Base-by-base conservation (phyloP, 305 asterid species). In the Salvia sclarea region DNA sequence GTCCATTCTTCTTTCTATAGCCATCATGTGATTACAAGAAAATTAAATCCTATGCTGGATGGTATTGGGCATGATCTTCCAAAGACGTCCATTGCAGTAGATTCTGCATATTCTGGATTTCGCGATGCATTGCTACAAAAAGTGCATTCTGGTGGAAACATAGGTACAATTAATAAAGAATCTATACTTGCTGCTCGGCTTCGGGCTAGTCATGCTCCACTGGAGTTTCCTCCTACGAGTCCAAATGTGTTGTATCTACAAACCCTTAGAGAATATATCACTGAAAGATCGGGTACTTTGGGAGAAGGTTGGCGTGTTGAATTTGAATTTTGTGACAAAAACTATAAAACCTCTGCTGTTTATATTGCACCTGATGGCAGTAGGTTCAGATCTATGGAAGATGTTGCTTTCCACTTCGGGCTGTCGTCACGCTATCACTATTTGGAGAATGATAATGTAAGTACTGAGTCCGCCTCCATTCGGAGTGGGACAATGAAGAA, bases 221-320 rank as follows among this genome's bases (percentile, higher is more conserved):
- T 64, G 30, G 85, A 73, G 62, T 50, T 45, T 72, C 25, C 73
- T 66, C 74, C 75, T 17, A 81, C 57, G 73, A 75, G 72, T 72
- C 82, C 87, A 41, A 76, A 78, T 64, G 74, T 73, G 73, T 50
- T 88, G 72, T 95, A 88, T 66, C 85, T 95, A 47, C 86, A 88
- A 72, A 69, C 69, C 57, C 95, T 95, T 66, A 78, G 76, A 74
- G 96, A 89, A 30, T 85, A 85, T 74, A 81, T 95, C 55, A 70
- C 85, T 66, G 86, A 87, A 83, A 85, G 82, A 69, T 79, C 86
- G 38, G 97, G 97, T 57, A 63, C 75, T 37, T 60, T 91, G 70
- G 87, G 83, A 65, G 95, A 82, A 74, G 97, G 95, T 73, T 95
- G 99, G 99, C 78, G 18, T 43, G 96, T 89, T 65, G 92, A 86